A percentile compares a stretch with the other conserved stretches of the same genome.
phyloP scores from a whole-genome alignment of 768 basidiomycete species.

The Auricularia sp. region DNA sequence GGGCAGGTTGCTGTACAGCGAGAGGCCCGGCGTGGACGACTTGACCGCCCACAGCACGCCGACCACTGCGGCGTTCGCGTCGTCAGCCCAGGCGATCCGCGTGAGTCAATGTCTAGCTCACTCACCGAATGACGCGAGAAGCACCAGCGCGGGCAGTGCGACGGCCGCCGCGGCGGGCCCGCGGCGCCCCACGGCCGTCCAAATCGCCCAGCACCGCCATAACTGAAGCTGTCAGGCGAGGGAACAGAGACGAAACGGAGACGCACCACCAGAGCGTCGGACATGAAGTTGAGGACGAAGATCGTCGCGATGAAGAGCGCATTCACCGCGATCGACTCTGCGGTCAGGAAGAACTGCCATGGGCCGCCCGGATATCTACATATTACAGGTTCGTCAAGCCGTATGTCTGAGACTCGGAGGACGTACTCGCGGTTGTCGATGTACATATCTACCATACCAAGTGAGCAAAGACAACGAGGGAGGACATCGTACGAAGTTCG shows the following conservation, averaged over 20 bases:
- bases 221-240: background rate
- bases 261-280: background rate
- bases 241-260: too few species aligned
- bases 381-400: too few species aligned
- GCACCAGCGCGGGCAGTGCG: background rate
- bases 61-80: too few species aligned
- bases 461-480: background rate
- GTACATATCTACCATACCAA: background rate
- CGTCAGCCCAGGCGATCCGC: too few species aligned
- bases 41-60: background rate
- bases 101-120: too few species aligned
- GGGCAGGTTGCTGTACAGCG: constrained; percentile 3
- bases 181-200: too few species aligned
- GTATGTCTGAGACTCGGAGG: background rate
- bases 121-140: background rate
- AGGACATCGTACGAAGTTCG: background rate
- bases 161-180: background rate
- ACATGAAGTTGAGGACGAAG: background rate
- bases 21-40: background rate
- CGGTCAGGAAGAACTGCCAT: background rate
- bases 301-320: background rate
- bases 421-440: constrained; percentile 16
- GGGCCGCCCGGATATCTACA: too few species aligned
- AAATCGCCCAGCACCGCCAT: background rate
- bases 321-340: background rate